Evolutionary conservation across 1,139 yeast species (phyloP), one percentile per base, ranked within the genome.

Genomic region (Chernovozyma aurita): DNA sequence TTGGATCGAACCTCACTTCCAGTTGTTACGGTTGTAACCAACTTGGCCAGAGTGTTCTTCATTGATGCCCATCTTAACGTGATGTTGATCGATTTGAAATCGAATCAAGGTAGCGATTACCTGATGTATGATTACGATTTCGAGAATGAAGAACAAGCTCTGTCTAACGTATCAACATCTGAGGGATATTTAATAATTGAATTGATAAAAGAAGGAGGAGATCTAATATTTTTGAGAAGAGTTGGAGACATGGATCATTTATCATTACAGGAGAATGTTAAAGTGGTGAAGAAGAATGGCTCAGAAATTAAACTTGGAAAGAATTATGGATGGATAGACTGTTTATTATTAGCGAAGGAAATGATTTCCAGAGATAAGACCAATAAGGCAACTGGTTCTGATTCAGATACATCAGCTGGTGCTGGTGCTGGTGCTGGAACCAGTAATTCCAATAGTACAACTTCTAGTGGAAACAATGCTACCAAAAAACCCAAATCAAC

Each of bases 121-220:
- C 84, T 85, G 55, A 78, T 83, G 80, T 83, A 82, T 52, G 90
- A 83, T 55, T 83, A 80, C 55, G 92, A 83, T 50, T 82, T 83
- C 54, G 76, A 70, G 42, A 50, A 55, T 18, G 60, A 57, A 12
- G 61, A 57, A n/a, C 41, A 44, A 6, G 59, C 53, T 2, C 57
- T 54, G 28, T 58, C 53, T 5, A 4, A 15, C 12, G 22, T n/a
- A 4, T 11, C 18, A n/a, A 15, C 13, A 13, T 30, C 17, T 13
- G 73, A 63, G 37, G 90, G 90, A 1, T 82, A 76, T 47, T 63
- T 83, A 35, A 80, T 83, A 13, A 54, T 83, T 26, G 90, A 83
- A 47, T 63, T 80, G 46, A 67, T 77, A 37, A 73, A 72, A 44
- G 69, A 71, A 40, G 66, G 65, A 2, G 81, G 80, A 30, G 76